Percentiles rank a stretch among this genome's conserved stretches.
These are phyloP conservation scores for Stylonectria norvegica DNA, from an alignment of 2,329 filamentous ascomycete species.

Conservation along the genomic window DNA sequence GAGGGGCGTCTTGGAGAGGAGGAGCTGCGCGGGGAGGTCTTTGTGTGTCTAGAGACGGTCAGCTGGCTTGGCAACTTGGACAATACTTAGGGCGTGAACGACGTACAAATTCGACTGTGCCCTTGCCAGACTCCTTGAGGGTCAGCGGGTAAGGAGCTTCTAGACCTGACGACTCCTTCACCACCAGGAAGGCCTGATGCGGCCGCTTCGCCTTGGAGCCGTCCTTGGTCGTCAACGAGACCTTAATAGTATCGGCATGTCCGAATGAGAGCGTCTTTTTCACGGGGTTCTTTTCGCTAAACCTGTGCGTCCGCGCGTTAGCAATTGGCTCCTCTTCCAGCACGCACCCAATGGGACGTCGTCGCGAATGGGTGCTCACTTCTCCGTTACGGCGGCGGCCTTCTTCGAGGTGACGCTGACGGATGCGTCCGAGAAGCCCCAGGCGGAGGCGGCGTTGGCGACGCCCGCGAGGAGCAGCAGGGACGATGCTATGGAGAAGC, in stretches of 20 bases:
- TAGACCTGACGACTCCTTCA: conserved; percentile 74
- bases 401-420: conserved; percentile 66
- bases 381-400: conserved; percentile 60
- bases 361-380: conserved; percentile 45
- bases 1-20: conserved; percentile 64
- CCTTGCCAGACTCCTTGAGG: conserved; percentile 86
- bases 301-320: conserved; percentile 41
- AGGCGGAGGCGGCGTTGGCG: conserved; percentile 55
- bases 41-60: conserved; percentile 66
- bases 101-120: conserved; percentile 76
- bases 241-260: conserved; percentile 70
- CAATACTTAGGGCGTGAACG: background rate
- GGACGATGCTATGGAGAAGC: conserved; percentile 36
- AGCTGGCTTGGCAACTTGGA: conserved; percentile 25
- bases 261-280: conserved; percentile 63
- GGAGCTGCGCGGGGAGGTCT: conserved; percentile 82
- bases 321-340: conserved; percentile 10
- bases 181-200: conserved; percentile 87
- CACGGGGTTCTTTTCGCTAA: conserved; percentile 58
- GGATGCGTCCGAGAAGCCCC: conserved; percentile 72
- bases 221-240: conserved; percentile 78
- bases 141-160: conserved; percentile 83
- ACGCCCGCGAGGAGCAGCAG: conserved; percentile 48
- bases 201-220: conserved; percentile 75
- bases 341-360: background rate